These are phyloP conservation scores for Solanum habrochaites DNA, from an alignment of 257 asterid genomes.

Conservation along the genomic window DNA sequence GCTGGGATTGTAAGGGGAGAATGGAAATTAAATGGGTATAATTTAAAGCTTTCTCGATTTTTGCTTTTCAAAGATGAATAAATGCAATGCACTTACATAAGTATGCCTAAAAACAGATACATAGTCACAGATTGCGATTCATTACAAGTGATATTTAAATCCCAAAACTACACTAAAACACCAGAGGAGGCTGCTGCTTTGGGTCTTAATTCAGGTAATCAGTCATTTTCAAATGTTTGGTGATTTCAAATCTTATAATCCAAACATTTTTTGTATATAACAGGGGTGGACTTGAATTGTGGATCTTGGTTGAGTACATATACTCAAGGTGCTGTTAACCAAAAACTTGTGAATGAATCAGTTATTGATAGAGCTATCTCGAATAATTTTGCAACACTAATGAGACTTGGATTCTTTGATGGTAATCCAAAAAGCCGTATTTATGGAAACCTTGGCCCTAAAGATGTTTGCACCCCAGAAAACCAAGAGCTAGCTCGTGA, in stretches of 20 bases:
- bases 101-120: slow-evolving; percentile 38
- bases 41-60: neutral
- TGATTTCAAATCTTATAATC: no score
- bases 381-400: slow-evolving; percentile 66
- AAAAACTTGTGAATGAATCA: slow-evolving; percentile 52
- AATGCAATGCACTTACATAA: neutral
- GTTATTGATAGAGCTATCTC: slow-evolving; percentile 41
- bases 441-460: slow-evolving; percentile 71
- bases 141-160: slow-evolving; percentile 42
- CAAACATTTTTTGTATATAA: neutral
- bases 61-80: neutral
- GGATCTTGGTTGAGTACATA: slow-evolving; percentile 35
- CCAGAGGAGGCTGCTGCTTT: slow-evolving; percentile 85
- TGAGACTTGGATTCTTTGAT: slow-evolving; percentile 90
- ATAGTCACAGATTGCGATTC: slow-evolving; percentile 90
- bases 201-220: slow-evolving; percentile 58
- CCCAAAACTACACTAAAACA: slow-evolving; percentile 75
- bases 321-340: slow-evolving; percentile 50
- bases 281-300: slow-evolving; percentile 89
- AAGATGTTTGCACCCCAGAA: slow-evolving; percentile 59
- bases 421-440: slow-evolving; percentile 60
- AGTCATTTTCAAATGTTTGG: neutral
- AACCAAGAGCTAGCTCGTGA: slow-evolving; percentile 78
- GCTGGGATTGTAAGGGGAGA: slow-evolving; percentile 66
- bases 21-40: slow-evolving; percentile 83